Evolutionary conservation across 176 grass and related monocot genomes (phyloP).

Genomic region (Puccinellia tenuiflora): DNA sequence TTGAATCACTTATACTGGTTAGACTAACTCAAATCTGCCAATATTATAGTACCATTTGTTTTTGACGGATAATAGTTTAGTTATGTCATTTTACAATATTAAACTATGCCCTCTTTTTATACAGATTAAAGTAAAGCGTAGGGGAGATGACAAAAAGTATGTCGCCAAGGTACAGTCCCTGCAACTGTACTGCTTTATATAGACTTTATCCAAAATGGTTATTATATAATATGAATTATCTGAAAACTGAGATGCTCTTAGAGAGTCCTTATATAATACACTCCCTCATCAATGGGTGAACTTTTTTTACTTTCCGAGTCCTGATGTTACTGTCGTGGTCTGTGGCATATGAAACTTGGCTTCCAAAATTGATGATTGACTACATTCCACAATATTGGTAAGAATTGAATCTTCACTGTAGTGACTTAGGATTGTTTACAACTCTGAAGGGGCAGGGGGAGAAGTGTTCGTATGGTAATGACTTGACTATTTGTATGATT

Average conservation of each 20-base stretch:
- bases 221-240: constrained; percentile 20
- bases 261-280: background rate
- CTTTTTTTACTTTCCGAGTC: too few species aligned
- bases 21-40: background rate
- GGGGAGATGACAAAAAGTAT: constrained; percentile 95
- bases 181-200: background rate
- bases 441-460: too few species aligned
- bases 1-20: background rate
- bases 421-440: too few species aligned
- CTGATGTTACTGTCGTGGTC: too few species aligned
- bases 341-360: too few species aligned
- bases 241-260: background rate
- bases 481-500: too few species aligned
- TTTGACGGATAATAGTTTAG: constrained; percentile 12
- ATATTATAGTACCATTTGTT: background rate
- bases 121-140: constrained; percentile 95
- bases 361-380: too few species aligned
- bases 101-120: constrained; percentile 4
- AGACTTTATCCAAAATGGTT: constrained; percentile 8
- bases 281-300: background rate
- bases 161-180: constrained; percentile 76
- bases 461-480: too few species aligned
- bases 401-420: too few species aligned
- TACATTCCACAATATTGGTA: too few species aligned
- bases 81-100: constrained; percentile 17